Percentiles rank a stretch among this genome's conserved stretches.
phyloP scores from a whole-genome alignment of 2,329 filamentous ascomycete species.

The Stagonosporopsis cucurbitacearum region DNA sequence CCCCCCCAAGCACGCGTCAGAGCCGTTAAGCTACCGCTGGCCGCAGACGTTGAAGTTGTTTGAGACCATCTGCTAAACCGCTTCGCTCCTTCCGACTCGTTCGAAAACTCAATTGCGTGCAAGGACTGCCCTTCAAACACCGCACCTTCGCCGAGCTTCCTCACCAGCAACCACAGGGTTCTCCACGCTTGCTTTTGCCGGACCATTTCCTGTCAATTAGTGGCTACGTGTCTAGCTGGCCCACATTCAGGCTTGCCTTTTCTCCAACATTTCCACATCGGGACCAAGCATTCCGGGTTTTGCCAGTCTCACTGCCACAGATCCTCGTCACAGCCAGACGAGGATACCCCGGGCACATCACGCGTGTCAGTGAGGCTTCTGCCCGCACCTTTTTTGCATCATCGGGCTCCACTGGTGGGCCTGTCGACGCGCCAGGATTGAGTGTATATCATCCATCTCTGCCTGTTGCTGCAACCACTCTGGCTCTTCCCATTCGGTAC shows the following conservation, averaged over 20 bases:
- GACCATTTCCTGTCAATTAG: conserved; percentile 39
- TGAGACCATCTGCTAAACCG: conserved; percentile 43
- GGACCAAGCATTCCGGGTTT: conserved; percentile 43
- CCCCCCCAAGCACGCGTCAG: conserved; percentile 35
- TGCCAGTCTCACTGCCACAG: conserved; percentile 32
- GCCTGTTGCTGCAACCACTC: conserved; percentile 39
- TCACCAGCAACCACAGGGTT: conserved; percentile 39
- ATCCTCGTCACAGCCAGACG: conserved; percentile 45
- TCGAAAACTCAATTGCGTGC: conserved; percentile 40
- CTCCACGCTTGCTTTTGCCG: conserved; percentile 45
- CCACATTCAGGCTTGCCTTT: conserved; percentile 33
- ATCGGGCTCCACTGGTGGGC: conserved; percentile 47
- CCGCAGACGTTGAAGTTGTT: conserved; percentile 42
- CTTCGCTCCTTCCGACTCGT: conserved; percentile 33
- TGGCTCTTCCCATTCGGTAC: conserved; percentile 35
- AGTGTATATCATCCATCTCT: conserved; percentile 50
- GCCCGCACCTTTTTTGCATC: conserved; percentile 40
- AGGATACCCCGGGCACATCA: conserved; percentile 46
- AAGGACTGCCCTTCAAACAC: conserved; percentile 47
- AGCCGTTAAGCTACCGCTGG: conserved; percentile 41
- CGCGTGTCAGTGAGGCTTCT: conserved; percentile 45
- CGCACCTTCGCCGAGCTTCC: conserved; percentile 39
- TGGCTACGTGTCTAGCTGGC: conserved; percentile 41
- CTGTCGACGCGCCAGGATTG: conserved; percentile 42
- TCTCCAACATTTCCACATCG: conserved; percentile 48